A percentile compares a stretch with the other conserved stretches of the same genome.
Evolutionary conservation across 2,329 filamentous ascomycete species (phyloP).

Genomic region (Spiromastix sp.): DNA sequence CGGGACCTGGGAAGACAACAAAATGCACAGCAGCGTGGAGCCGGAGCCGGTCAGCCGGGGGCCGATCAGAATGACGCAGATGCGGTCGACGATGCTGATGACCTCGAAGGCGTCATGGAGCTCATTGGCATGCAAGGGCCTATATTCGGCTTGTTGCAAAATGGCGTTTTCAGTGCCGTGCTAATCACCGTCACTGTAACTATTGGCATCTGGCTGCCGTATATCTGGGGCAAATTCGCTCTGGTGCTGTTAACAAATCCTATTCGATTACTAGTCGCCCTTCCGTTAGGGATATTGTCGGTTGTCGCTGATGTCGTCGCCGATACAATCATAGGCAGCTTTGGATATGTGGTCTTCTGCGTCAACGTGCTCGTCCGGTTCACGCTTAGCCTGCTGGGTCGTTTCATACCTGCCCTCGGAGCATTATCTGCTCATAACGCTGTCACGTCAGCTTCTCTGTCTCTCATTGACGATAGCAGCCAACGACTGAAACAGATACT

Average conservation of each 20-base stretch:
- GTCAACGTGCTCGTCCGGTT: slow-evolving; percentile 24
- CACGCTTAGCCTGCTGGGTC: slow-evolving; percentile 23
- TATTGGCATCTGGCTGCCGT: slow-evolving; percentile 79
- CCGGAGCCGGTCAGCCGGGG: slow-evolving; percentile 19
- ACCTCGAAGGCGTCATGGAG: slow-evolving; percentile 92
- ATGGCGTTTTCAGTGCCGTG: slow-evolving; percentile 86
- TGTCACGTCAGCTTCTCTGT: slow-evolving; percentile 30
- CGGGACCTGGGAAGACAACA: no score
- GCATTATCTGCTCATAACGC: slow-evolving; percentile 27
- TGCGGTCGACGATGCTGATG: slow-evolving; percentile 64
- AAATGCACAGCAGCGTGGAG: slow-evolving; percentile 39
- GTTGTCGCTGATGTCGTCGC: slow-evolving; percentile 68
- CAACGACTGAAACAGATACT: slow-evolving; percentile 28
- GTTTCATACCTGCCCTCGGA: slow-evolving; percentile 23
- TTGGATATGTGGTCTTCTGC: slow-evolving; percentile 42
- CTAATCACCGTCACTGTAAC: slow-evolving; percentile 81
- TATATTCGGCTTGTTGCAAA: slow-evolving; percentile 80
- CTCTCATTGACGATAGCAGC: slow-evolving; percentile 32
- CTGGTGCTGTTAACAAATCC: slow-evolving; percentile 74
- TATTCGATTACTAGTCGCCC: slow-evolving; percentile 51
- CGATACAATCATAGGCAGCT: slow-evolving; percentile 58
- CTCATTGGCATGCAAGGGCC: slow-evolving; percentile 94
- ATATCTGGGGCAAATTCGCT: slow-evolving; percentile 78
- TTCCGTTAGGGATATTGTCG: slow-evolving; percentile 63
- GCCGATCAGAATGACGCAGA: slow-evolving; percentile 47